Evolutionary conservation across 441 rosid genomes (phyloP).

Genomic region (Manihot esculenta): DNA sequence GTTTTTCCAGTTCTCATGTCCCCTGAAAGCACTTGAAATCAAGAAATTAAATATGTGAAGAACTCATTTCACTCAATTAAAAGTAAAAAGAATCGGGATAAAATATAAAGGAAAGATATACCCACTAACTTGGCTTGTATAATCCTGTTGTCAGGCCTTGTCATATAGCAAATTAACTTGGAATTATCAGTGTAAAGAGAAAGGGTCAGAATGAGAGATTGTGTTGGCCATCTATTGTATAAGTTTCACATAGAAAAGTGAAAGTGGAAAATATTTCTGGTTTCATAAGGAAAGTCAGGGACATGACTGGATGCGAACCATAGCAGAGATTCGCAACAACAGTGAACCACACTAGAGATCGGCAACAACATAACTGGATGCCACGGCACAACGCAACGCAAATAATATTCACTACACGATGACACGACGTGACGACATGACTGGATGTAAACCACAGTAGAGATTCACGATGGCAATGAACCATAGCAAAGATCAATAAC

Average conservation of each 20-base stretch:
- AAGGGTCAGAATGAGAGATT: neutral
- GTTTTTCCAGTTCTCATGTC: conserved; percentile 80
- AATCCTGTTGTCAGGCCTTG: conserved; percentile 55
- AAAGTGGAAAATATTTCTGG: neutral
- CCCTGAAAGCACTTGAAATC: conserved; percentile 62
- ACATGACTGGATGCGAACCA: neutral
- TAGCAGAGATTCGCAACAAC: too few relatives aligned
- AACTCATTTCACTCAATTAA: neutral
- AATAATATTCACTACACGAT: too few relatives aligned
- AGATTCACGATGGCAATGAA: too few relatives aligned
- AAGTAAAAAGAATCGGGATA: neutral
- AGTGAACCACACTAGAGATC: too few relatives aligned
- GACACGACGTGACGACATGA: too few relatives aligned
- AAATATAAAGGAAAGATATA: conserved; percentile 36
- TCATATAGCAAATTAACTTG: conserved; percentile 43
- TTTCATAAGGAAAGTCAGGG: conserved; percentile 20
- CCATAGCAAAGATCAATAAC: too few relatives aligned
- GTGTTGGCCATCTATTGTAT: neutral
- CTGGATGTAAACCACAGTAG: too few relatives aligned
- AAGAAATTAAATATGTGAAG: neutral
- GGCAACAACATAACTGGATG: too few relatives aligned
- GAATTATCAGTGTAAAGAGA: conserved; percentile 11
- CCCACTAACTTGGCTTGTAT: conserved; percentile 71
- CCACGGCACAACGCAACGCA: too few relatives aligned
- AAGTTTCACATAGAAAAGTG: neutral